A percentile compares a stretch with the other conserved stretches of the same genome.
Conservation (phyloP, 2,329 filamentous ascomycete species). For the Monosporascus sp. region DNA sequence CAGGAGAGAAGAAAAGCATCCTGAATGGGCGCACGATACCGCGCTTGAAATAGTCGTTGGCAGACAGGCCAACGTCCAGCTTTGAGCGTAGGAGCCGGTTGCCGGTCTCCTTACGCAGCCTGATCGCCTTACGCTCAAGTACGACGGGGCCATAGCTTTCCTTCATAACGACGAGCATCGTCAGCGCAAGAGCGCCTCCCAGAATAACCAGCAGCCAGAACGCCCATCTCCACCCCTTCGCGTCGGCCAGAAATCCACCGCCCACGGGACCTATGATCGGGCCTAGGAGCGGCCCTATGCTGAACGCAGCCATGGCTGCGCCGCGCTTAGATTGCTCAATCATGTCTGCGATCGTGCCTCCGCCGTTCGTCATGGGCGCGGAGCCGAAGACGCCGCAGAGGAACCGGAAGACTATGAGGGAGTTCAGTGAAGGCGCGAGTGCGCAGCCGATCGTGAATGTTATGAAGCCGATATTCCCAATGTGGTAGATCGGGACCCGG, state of each 20-base stretch:
- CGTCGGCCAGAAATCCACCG: slow-evolving; percentile 28
- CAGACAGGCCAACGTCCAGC: slow-evolving; percentile 1
- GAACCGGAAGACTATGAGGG: slow-evolving; percentile 55
- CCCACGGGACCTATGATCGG: slow-evolving; percentile 30
- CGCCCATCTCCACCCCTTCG: slow-evolving; percentile 32
- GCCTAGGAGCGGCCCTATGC: slow-evolving; percentile 28
- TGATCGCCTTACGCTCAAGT: slow-evolving; percentile 28
- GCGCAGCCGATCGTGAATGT: slow-evolving; percentile 42
- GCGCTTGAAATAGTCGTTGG: not conserved
- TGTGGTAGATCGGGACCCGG: slow-evolving; percentile 45
- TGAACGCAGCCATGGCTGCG: slow-evolving; percentile 38
- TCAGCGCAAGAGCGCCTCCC: slow-evolving; percentile 21
- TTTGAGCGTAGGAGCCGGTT: slow-evolving; percentile 15
- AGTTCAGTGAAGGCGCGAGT: slow-evolving; percentile 41
- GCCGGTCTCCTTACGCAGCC: slow-evolving; percentile 30
- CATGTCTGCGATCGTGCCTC: slow-evolving; percentile 62
- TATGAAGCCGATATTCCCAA: slow-evolving; percentile 41
- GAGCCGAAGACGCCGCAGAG: slow-evolving; percentile 58
- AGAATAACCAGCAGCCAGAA: slow-evolving; percentile 32
- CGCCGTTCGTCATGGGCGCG: slow-evolving; percentile 59
- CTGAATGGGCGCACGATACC: slow-evolving; percentile 37
- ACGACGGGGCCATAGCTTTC: slow-evolving; percentile 35
- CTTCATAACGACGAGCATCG: slow-evolving; percentile 26
- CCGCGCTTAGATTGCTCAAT: slow-evolving; percentile 43
- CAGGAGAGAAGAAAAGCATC: slow-evolving; percentile 47